Percentiles rank a stretch among this genome's conserved stretches.
Evolutionary conservation across 805 yeast genomes (phyloP).

Genomic region (Tetrapisispora taiwanensis): DNA sequence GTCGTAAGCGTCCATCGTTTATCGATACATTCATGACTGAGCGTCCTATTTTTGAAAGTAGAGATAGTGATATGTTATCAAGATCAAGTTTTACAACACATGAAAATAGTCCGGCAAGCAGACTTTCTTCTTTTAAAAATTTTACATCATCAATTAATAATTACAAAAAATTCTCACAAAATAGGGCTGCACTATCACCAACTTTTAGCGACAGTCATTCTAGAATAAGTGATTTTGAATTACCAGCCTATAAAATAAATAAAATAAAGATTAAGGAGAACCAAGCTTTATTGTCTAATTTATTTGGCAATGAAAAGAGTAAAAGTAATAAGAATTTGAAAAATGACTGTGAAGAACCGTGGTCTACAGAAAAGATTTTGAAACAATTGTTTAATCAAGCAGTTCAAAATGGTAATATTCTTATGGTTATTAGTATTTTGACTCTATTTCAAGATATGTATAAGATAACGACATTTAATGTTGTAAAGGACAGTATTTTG

Average conservation of each 20-base stretch:
- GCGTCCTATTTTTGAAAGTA: slow-evolving; percentile 13
- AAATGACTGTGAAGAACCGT: slow-evolving; percentile 16
- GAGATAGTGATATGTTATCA: slow-evolving; percentile 7
- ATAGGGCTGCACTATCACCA: background rate
- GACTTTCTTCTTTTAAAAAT: slow-evolving; percentile 12
- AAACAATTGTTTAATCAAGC: slow-evolving; percentile 24
- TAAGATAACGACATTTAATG: slow-evolving; percentile 16
- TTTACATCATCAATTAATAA: slow-evolving; percentile 6
- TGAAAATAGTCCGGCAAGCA: slow-evolving; percentile 15
- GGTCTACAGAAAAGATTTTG: slow-evolving; percentile 24
- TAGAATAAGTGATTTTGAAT: background rate
- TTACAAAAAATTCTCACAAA: slow-evolving; percentile 5
- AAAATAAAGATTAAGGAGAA: background rate
- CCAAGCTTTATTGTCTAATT: background rate
- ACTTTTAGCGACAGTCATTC: slow-evolving; percentile 3
- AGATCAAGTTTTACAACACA: slow-evolving; percentile 5
- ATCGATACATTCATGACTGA: slow-evolving; percentile 25
- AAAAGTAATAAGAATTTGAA: background rate
- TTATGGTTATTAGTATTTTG: slow-evolving; percentile 22
- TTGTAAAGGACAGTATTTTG: slow-evolving; percentile 23
- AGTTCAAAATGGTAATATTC: slow-evolving; percentile 24
- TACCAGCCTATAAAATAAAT: background rate
- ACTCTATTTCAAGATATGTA: slow-evolving; percentile 25
- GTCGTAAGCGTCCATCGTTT: slow-evolving; percentile 21
- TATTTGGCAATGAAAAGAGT: background rate